phyloP scores from a whole-genome alignment of 805 yeast species.

The Sugiyamaella mastotermitis region DNA sequence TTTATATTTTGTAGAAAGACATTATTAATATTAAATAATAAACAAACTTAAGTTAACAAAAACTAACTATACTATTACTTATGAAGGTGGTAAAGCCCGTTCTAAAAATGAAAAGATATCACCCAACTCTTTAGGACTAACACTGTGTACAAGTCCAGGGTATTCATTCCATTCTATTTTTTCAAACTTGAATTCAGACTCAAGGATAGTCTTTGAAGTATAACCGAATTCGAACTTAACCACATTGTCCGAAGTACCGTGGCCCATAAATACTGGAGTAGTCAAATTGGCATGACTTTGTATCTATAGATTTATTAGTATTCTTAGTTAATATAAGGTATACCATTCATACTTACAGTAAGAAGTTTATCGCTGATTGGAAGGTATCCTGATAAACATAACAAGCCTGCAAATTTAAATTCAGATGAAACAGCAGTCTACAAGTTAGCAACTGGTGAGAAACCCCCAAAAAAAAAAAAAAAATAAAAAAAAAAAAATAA shows the following conservation, averaged over 20 bases:
- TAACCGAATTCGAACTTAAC: conserved; percentile 41
- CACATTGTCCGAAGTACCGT: conserved; percentile 74
- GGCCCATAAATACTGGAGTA: conserved; percentile 84
- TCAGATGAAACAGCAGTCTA: conserved; percentile 22
- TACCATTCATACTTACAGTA: conserved; percentile 13
- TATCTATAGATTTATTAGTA: neutral
- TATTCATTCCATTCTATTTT: conserved; percentile 46
- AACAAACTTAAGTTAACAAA: no score
- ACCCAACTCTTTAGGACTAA: conserved; percentile 58
- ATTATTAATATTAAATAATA: no score
- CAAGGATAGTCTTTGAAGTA: conserved; percentile 40
- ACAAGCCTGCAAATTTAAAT: conserved; percentile 67
- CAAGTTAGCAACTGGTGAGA: no score
- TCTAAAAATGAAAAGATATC: conserved; percentile 46
- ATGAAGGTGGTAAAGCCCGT: conserved; percentile 29
- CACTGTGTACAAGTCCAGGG: conserved; percentile 60
- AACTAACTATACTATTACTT: no score
- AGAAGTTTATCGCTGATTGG: conserved; percentile 25
- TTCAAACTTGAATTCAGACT: conserved; percentile 40
- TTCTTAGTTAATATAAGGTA: neutral
- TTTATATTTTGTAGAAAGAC: no score
- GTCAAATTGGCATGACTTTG: conserved; percentile 39
- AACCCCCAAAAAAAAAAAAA: neutral
- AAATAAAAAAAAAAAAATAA: no score
- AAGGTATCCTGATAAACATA: conserved; percentile 73